Evolutionary conservation across 768 basidiomycete species (phyloP).

Genomic region (Phlebiopsis flavidoalba): DNA sequence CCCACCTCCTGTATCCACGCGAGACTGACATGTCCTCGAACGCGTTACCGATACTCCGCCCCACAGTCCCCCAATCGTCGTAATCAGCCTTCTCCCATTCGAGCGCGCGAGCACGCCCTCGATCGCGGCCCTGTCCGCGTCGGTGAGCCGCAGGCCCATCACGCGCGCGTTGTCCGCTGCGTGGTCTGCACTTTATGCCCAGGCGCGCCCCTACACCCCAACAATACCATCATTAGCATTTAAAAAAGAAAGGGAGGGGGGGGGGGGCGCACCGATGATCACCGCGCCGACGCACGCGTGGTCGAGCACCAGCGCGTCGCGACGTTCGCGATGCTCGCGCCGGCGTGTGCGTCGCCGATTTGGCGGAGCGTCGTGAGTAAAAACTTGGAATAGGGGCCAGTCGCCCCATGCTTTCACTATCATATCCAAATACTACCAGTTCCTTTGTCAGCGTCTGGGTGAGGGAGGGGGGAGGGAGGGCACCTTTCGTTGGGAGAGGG

Average conservation of each 20-base stretch:
- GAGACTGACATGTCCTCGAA: no score
- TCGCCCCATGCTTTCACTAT: constrained; percentile 75
- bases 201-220: constrained; percentile 54
- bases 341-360: constrained; percentile 65
- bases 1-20: no score
- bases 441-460: neutral
- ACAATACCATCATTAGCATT: neutral
- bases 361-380: constrained; percentile 52
- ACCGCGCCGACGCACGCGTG: constrained; percentile 74
- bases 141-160: constrained; percentile 52
- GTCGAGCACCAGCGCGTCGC: constrained; percentile 80
- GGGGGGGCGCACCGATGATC: constrained; percentile 52
- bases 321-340: constrained; percentile 68
- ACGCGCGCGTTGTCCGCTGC: constrained; percentile 61
- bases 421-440: constrained; percentile 71
- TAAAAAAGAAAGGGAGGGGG: constrained; percentile 4
- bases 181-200: constrained; percentile 73
- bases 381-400: constrained; percentile 70
- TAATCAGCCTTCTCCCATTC: constrained; percentile 58
- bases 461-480: neutral
- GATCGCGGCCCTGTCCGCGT: constrained; percentile 56
- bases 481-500: constrained; percentile 82
- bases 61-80: constrained; percentile 76
- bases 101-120: constrained; percentile 57
- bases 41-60: constrained; percentile 69